A percentile compares a stretch with the other conserved stretches of the same genome.
Evolutionary conservation across 768 basidiomycete genomes (phyloP).

Genomic region (Mycena venus): DNA sequence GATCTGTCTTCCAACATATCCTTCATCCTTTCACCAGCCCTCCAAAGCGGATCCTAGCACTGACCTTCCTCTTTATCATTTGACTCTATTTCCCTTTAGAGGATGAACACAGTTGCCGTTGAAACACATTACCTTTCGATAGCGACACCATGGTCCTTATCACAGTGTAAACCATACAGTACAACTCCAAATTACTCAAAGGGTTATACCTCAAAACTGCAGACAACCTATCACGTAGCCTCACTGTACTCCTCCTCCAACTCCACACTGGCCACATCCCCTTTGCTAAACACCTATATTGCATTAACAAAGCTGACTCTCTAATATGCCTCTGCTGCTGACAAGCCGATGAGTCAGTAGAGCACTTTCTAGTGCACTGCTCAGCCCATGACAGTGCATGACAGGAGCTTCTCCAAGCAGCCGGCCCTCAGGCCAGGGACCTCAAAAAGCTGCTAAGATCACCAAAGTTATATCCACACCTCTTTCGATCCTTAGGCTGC

Average conservation of each 20-base stretch:
- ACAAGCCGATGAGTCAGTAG: constrained; percentile 18
- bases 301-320: constrained; percentile 27
- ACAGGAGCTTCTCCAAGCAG: background rate
- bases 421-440: background rate
- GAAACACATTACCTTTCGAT: no score
- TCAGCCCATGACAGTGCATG: constrained; percentile 2
- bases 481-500: background rate
- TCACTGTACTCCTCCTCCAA: constrained; percentile 30
- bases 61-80: no score
- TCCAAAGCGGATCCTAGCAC: no score
- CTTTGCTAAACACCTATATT: constrained; percentile 36
- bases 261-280: constrained; percentile 33
- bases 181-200: background rate
- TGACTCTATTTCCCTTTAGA: no score
- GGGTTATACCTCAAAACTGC: background rate
- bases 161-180: background rate
- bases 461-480: background rate
- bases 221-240: background rate
- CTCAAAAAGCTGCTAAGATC: background rate
- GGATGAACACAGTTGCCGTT: no score
- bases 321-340: constrained; percentile 35
- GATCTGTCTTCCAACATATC: no score
- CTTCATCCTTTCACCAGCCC: no score
- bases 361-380: constrained; percentile 31
- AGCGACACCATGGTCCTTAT: no score